Conservation (phyloP, 805 yeast species). For the Huiozyma naganishii region DNA sequence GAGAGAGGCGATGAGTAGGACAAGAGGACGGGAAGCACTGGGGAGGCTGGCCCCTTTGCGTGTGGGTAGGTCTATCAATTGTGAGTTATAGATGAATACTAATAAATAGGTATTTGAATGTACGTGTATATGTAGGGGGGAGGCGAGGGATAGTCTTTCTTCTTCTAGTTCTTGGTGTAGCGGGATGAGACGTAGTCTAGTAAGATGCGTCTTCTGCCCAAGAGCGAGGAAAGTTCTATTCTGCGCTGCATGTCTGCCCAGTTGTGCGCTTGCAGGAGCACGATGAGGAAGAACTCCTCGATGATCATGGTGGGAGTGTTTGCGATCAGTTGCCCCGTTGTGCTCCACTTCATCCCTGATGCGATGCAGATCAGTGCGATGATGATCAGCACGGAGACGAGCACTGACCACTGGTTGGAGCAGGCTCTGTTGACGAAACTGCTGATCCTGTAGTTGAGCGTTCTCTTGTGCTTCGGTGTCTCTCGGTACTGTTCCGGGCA, state of each 20-base stretch:
- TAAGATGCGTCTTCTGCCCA: conserved; percentile 15
- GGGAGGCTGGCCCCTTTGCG: too few relatives aligned
- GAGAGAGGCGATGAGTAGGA: too few relatives aligned
- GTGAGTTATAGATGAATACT: too few relatives aligned
- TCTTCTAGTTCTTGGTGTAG: not conserved
- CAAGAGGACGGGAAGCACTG: too few relatives aligned
- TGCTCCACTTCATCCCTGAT: conserved; percentile 29
- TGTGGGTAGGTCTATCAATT: too few relatives aligned
- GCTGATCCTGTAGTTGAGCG: conserved; percentile 17
- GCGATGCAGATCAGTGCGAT: conserved; percentile 27
- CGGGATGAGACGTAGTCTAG: conserved; percentile 2
- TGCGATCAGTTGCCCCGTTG: conserved; percentile 32
- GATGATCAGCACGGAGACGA: conserved; percentile 21
- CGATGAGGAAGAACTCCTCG: conserved; percentile 32
- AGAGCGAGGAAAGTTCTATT: conserved; percentile 16
- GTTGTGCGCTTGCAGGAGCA: conserved; percentile 31
- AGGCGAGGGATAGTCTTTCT: not conserved
- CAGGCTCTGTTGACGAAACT: conserved; percentile 22
- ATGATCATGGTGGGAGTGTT: conserved; percentile 37
- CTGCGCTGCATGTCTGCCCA: conserved; percentile 23
- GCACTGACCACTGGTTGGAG: conserved; percentile 27
- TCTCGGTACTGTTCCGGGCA: conserved; percentile 15
- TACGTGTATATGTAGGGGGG: not conserved
- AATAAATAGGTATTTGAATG: too few relatives aligned
- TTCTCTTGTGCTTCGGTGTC: conserved; percentile 5